phyloP scores from a whole-genome alignment of 495 filamentous ascomycete species.

The Aspergillus saccharolyticus region DNA sequence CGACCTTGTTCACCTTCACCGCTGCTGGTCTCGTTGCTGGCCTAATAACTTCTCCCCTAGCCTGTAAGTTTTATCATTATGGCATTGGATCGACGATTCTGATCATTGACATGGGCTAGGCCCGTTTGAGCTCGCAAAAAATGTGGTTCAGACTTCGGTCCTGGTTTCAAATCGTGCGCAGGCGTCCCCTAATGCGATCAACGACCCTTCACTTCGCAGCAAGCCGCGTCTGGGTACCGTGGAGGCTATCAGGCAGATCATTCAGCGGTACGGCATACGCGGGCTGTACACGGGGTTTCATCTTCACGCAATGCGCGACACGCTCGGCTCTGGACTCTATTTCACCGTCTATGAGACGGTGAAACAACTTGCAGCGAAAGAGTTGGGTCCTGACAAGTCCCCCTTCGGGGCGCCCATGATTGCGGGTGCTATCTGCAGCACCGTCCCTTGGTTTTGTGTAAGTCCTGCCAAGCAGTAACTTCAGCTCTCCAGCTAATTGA shows the following conservation, averaged over 20 bases:
- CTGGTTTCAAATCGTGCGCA: constrained; percentile 66
- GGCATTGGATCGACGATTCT: not conserved
- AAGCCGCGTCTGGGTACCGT: constrained; percentile 73
- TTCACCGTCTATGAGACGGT: constrained; percentile 88
- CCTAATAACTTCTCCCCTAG: constrained; percentile 72
- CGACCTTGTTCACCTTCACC: constrained; percentile 69
- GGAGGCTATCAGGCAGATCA: constrained; percentile 70
- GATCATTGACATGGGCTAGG: constrained; percentile 40
- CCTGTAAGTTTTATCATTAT: constrained; percentile 55
- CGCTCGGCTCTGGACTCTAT: constrained; percentile 82
- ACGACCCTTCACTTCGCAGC: constrained; percentile 61
- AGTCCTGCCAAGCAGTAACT: constrained; percentile 14
- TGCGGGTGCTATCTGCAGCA: constrained; percentile 45
- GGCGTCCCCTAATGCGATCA: constrained; percentile 49
- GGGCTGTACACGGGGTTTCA: constrained; percentile 86
- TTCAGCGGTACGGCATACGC: constrained; percentile 67
- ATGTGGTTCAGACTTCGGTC: constrained; percentile 86
- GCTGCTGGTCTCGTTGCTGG: constrained; percentile 75
- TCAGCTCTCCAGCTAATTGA: constrained; percentile 9
- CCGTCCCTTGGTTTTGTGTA: constrained; percentile 46
- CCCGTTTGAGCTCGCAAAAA: constrained; percentile 90
- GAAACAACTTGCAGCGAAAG: constrained; percentile 73
- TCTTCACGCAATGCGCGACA: constrained; percentile 78
- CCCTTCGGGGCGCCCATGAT: constrained; percentile 41
- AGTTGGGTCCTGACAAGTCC: constrained; percentile 34